Evolutionary conservation across 495 filamentous ascomycete species (phyloP).

Genomic region (Aspergillus taichungensis): DNA sequence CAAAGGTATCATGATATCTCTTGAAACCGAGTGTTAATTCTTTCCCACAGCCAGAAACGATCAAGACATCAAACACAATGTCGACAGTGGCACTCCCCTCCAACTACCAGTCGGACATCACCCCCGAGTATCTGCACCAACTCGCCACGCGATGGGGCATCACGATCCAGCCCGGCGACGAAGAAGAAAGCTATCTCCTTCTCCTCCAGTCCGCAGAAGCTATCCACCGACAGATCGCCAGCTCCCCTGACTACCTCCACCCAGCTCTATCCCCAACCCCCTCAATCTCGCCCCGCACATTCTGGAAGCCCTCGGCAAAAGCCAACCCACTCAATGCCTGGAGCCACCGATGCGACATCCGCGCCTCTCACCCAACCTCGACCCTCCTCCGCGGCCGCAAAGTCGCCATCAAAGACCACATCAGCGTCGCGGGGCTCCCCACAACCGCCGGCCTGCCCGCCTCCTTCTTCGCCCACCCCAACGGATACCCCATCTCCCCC

Average conservation of each 20-base stretch:
- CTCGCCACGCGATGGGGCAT: neutral
- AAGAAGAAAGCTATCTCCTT: slow-evolving; percentile 11
- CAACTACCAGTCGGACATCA: neutral
- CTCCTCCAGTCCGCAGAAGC: slow-evolving; percentile 21
- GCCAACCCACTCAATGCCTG: slow-evolving; percentile 34
- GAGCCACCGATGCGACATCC: slow-evolving; percentile 18
- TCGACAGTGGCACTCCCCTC: neutral
- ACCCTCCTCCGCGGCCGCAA: slow-evolving; percentile 18
- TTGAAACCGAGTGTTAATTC: no score
- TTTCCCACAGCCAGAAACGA: neutral
- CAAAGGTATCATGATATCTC: no score
- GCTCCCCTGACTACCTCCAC: slow-evolving; percentile 21
- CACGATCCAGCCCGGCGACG: neutral
- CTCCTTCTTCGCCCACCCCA: slow-evolving; percentile 13
- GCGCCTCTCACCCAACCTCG: slow-evolving; percentile 6
- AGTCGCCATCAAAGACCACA: slow-evolving; percentile 30
- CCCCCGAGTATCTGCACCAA: neutral
- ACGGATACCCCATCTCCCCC: slow-evolving; percentile 15
- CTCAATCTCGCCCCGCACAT: slow-evolving; percentile 8
- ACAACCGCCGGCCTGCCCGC: slow-evolving; percentile 24
- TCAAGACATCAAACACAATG: neutral
- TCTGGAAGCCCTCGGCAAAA: slow-evolving; percentile 13
- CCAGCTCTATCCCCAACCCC: slow-evolving; percentile 11
- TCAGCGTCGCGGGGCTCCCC: slow-evolving; percentile 25
- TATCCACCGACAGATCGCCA: slow-evolving; percentile 11